Base-by-base conservation (phyloP, 1,284 basidiomycete genomes). In the Moesziomyces antarcticus region DNA sequence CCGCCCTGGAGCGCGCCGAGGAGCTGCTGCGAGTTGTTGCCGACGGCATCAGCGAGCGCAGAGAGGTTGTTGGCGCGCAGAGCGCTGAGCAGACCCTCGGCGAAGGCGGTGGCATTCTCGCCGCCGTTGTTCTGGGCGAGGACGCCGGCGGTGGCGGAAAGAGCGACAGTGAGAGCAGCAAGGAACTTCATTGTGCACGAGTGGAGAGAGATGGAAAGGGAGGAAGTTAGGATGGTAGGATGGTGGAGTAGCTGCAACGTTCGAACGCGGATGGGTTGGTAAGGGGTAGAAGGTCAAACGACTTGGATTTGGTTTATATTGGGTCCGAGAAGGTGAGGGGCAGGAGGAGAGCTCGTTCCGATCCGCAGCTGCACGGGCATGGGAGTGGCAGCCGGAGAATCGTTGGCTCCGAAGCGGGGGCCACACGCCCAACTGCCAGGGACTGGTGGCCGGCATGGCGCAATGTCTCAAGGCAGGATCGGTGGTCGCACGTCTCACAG, bases 131-230 rank as follows among this genome's bases (percentile, higher is more conserved):
- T 37, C 57, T 77, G 75, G 18, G 64, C 75, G 0, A 74, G 7
- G n/a, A 59, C 54, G 18, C 63, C 75, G 22, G 68, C 56, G 27
- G 59, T 53, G 43, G 64, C 66, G 37, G 64, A 57, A n/a, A 77
- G 68, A 35, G 62, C 63, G 27, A 74, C 42, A 24, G 66, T 53
- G 24, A 73, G 50, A 21, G 68, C 52, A 20, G 72, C 59, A 44
- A 74, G 63, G 69, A 77, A 72, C 72, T 77, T 75, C 75, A 77
- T 77, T 37, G 25, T 67, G n/a, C 18, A n/a, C 25, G 25, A 27
- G 14, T 22, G 35, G 25, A 9, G 33, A 37, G 27, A 20, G 16
- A 30, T 10, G 33, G 35, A 21, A 2, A 48, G 40, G n/a, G 14
- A 25, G 41, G 18, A 30, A 18, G 24, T 4, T 20, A n/a, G 33